Conservation (phyloP, 805 yeast genomes). For the Komagataella pseudopastoris region DNA sequence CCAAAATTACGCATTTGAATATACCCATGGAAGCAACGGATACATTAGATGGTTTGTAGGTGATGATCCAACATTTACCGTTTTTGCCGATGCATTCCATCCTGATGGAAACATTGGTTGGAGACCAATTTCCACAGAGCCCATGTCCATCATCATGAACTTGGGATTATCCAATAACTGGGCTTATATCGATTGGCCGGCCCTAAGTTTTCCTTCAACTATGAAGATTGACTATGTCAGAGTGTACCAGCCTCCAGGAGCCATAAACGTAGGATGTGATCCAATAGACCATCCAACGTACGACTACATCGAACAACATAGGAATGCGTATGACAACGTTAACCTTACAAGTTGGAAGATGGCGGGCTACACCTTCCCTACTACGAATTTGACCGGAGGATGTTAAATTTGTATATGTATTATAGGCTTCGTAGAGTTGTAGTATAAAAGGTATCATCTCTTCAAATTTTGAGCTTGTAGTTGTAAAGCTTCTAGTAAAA, state of each 20-base stretch:
- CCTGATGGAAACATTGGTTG: constrained; percentile 86
- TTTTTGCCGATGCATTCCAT: constrained; percentile 61
- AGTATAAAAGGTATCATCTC: background rate
- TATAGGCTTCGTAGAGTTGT: background rate
- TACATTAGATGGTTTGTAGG: constrained; percentile 86
- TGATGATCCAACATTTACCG: constrained; percentile 57
- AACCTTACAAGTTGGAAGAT: constrained; percentile 64
- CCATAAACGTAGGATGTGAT: constrained; percentile 62
- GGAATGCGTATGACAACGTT: constrained; percentile 50
- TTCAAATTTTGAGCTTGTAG: background rate
- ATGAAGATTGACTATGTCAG: constrained; percentile 79
- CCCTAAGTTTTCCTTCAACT: constrained; percentile 62
- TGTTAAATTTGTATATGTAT: background rate
- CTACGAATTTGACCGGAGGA: constrained; percentile 41
- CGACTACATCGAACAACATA: constrained; percentile 66
- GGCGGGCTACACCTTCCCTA: constrained; percentile 66
- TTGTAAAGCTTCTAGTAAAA: background rate
- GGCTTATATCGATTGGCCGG: constrained; percentile 89
- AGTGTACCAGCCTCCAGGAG: constrained; percentile 72
- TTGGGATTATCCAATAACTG: constrained; percentile 85
- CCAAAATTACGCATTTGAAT: constrained; percentile 74
- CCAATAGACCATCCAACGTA: constrained; percentile 77
- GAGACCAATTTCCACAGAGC: constrained; percentile 78
- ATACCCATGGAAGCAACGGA: constrained; percentile 58
- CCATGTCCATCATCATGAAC: constrained; percentile 82